Conservation (phyloP, 2,329 filamentous ascomycete genomes). For the Cytospora piceicola region DNA sequence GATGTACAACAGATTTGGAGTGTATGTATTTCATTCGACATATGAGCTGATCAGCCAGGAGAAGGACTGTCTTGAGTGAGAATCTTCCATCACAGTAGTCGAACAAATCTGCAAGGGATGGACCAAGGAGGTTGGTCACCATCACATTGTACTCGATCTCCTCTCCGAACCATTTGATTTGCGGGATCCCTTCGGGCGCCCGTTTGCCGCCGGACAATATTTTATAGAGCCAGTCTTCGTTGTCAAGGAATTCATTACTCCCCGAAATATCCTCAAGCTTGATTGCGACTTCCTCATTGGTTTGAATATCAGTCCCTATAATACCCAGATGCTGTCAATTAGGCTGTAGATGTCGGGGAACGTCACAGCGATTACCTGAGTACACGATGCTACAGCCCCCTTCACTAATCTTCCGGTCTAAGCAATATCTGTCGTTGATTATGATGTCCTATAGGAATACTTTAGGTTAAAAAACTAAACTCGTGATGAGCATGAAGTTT, state of each 20-base stretch:
- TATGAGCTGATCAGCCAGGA: constrained; percentile 96
- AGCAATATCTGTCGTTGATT: background rate
- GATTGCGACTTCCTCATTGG: constrained; percentile 97
- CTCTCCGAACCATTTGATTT: constrained; percentile 98
- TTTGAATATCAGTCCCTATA: constrained; percentile 94
- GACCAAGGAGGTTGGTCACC: constrained; percentile 94
- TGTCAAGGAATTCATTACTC: constrained; percentile 97
- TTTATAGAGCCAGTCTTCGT: constrained; percentile 92
- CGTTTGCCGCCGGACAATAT: constrained; percentile 85
- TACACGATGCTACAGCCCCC: constrained; percentile 4
- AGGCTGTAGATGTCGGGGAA: background rate
- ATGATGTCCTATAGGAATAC: background rate
- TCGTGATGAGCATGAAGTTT: background rate
- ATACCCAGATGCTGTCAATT: background rate
- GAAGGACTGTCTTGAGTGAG: constrained; percentile 94
- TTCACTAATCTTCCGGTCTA: background rate
- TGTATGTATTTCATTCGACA: constrained; percentile 99
- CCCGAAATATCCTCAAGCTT: constrained; percentile 99
- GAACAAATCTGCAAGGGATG: constrained; percentile 95
- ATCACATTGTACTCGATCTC: constrained; percentile 99
- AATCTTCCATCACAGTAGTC: constrained; percentile 99
- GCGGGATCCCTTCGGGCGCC: constrained; percentile 80
- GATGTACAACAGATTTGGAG: constrained; percentile 98
- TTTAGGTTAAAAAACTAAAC: background rate
- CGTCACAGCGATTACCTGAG: background rate